Base-by-base conservation (phyloP, 176 grass and related monocot species). In the Canna indica region DNA sequence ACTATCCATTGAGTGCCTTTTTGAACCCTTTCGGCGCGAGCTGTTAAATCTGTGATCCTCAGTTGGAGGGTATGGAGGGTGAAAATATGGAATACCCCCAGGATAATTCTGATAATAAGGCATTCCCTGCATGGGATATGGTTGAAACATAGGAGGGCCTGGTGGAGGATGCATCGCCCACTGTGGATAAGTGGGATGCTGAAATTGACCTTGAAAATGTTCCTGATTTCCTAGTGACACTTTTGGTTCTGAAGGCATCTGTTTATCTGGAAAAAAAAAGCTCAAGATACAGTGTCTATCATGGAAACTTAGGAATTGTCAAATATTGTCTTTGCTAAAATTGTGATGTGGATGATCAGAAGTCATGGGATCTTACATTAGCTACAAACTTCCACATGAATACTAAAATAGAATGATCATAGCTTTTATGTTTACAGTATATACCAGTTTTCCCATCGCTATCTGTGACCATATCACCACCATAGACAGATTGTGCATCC, bases 161-260 rank as follows among this genome's bases (percentile, higher is more conserved):
- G 73, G 79, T n/a, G 81, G 83, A 64, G 79, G 77, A 83, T 88
- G 94, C 89, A 99, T 90, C 73, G 86, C 67, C 94, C 94, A 99
- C 45, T 87, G 90, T 48, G 82, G 94, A 70, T 90, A 90, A 77
- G 72, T 72, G 47, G 85, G 61, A 44, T 85, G 89, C 73, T 90
- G 91, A 72, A 73, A 87, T 47, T 80, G 81, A 1, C 83, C 87
- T 32, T 90, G 91, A 48, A 76, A 74, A 75, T 84, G 44, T 26
- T 77, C 65, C 12, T 54, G 75, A 36, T 66, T 32, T 36, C 56
- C 53, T 24, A 32, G 15, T 58, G 64, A 64, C 15, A 42, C 50
- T 26, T 77, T 52, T 7, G 36, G 18, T 20, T 77, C 75, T 46
- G 65, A 44, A 15, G 47, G 20, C 12, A n/a, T 38, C 30, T 67